Base-by-base conservation (phyloP, 768 basidiomycete genomes). In the Butyriboletus loyo region DNA sequence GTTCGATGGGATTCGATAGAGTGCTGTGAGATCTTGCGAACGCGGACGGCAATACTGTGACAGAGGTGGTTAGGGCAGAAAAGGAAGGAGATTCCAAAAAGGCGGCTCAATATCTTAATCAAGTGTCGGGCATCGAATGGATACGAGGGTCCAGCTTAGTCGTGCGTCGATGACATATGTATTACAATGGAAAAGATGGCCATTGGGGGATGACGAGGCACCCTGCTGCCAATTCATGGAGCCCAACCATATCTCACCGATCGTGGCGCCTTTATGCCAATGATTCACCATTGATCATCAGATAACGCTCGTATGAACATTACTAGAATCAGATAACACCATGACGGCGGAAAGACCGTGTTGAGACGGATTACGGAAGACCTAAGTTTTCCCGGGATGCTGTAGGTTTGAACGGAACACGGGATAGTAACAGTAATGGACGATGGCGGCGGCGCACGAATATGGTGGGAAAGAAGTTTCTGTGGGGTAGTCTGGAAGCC, bases 231-330 rank as follows among this genome's bases (percentile, higher is more conserved):
- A 5, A 36, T 42, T 38, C 47, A 38, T 35, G 53, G 30, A 49
- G 43, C 14, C 40, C 30, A 38, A 30, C 40, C 14, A 21, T 30
- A 21, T 17, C 25, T 28, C 22, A 24, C 21, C 40, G 47, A 49
- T 53, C 19, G 30, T 21, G 19, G 5, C 5, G 14, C 27, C 21
- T 14, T 14, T 31, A 38, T 32, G 25, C 8, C 7, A 5, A 24
- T 19, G 55, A 53, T 50, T 38, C 40, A 7, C 52, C 44, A 52
- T 37, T 49, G 46, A 62, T 58, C 41, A 58, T 54, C 42, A 37
- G 57, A 63, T 52, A 54, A 47, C 45, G 35, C 30, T n/a, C 8
- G n/a, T 42, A 40, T 6, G 19, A 54, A 37, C 22, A 22, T 42
- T 49, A 17, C 37, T 35, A 11, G 19, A 30, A 49, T 43, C 32